Evolutionary conservation across 192 early-diverging fungal genomes (phyloP), one percentile per base, ranked within the genome.

Genomic region (Helicostylum pulchrum): DNA sequence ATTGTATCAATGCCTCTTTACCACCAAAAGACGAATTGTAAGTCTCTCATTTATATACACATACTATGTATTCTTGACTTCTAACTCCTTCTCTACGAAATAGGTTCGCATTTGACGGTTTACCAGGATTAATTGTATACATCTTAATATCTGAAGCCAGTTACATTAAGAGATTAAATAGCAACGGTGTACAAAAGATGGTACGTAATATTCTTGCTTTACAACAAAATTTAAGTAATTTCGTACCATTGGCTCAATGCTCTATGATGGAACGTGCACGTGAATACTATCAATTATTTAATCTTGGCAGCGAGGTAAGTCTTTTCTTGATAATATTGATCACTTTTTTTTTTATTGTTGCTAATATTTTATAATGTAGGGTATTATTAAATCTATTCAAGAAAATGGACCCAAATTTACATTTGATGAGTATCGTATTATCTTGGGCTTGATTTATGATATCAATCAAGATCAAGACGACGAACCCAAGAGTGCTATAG

Each of bases 201-300:
- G 73, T 87, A 4, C 86, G 90, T 61, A 95, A 95, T 61, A 86
- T 95, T 7, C 78, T 89, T 12, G 89, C 93, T 8, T 73, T 95
- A 46, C 93, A 95, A 52, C 94, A 96, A 67, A 92, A 93, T 68
- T 71, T 96, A 21, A 92, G 84, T 21, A 94, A 92, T 71, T 86
- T 94, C 74, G 71, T 79, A 10, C 76, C 83, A 4, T 64, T 78
- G 47, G 75, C 84, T 5, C 83, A 85, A 57, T 83, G 87, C 47
- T 80, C 83, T 46, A 82, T 83, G 7, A 76, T 96, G 52, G 90
- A 89, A 43, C 77, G 77, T 34, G 88, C 88, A 0, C 78, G 85
- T 32, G 72, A 73, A 50, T 96, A 92, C 70, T 94, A 90, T 64
- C 84, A 89, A 71, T 70, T 96, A 54, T 86, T 87, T 36, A 80